A percentile compares a stretch with the other conserved stretches of the same genome.
phyloP scores from a whole-genome alignment of 495 filamentous ascomycete genomes.

The Poronia punctata region DNA sequence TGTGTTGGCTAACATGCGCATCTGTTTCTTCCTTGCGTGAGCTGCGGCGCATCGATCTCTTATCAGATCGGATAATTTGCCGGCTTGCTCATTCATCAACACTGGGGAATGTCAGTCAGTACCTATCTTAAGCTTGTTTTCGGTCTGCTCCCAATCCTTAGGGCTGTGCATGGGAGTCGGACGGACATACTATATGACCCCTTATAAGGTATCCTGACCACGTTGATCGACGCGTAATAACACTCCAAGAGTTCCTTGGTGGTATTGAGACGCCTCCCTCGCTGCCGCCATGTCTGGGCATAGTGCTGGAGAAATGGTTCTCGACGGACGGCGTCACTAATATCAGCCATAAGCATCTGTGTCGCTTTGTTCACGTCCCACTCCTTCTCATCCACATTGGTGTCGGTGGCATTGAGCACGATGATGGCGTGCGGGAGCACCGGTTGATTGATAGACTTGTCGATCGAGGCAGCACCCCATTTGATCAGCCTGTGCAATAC shows the following conservation, averaged over 20 bases:
- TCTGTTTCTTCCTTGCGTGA: conserved; percentile 29
- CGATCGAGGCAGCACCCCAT: conserved; percentile 36
- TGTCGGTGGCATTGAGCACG: conserved; percentile 45
- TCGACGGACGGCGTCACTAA: conserved; percentile 19
- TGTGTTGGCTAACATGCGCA: conserved; percentile 42
- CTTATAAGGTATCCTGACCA: conserved; percentile 45
- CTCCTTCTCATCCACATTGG: conserved; percentile 33
- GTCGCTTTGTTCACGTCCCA: conserved; percentile 47
- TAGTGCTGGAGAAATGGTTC: conserved; percentile 23
- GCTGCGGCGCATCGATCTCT: conserved; percentile 30
- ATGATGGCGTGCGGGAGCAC: conserved; percentile 49
- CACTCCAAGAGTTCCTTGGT: conserved; percentile 43
- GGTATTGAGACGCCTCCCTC: conserved; percentile 22
- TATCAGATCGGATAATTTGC: conserved; percentile 40
- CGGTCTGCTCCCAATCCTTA: neutral
- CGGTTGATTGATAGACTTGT: conserved; percentile 51
- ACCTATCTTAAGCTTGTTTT: neutral
- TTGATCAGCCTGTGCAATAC: conserved; percentile 39
- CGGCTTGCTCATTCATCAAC: conserved; percentile 43
- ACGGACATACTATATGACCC: conserved; percentile 31
- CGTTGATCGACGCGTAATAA: conserved; percentile 48
- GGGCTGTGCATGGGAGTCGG: neutral
- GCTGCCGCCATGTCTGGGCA: conserved; percentile 20
- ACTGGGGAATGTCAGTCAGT: conserved; percentile 13
- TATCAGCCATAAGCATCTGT: conserved; percentile 27